Evolutionary conservation across 2,329 filamentous ascomycete genomes (phyloP).

Genomic region (Fusarium concolor): DNA sequence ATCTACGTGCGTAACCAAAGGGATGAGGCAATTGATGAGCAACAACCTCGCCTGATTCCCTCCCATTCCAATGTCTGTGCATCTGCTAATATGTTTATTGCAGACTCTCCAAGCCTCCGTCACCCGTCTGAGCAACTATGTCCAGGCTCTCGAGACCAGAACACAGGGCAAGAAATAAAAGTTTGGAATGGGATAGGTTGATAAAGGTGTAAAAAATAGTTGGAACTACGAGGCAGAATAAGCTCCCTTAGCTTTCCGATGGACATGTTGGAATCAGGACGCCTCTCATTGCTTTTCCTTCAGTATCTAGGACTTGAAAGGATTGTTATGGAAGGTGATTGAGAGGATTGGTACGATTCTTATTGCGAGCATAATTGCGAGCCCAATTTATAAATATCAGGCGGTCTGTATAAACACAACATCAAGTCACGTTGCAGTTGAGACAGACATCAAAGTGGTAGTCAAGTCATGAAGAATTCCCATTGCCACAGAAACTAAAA

Average conservation of each 20-base stretch:
- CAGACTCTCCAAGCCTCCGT: constrained; percentile 90
- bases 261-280: constrained; percentile 26
- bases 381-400: constrained; percentile 5
- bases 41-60: not conserved
- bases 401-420: not conserved
- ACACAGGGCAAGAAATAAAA: constrained; percentile 79
- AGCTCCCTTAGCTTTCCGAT: constrained; percentile 10
- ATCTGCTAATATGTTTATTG: constrained; percentile 7
- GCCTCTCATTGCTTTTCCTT: constrained; percentile 12
- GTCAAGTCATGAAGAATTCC: constrained; percentile 42
- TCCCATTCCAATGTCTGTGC: not conserved
- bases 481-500: constrained; percentile 47
- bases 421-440: not conserved
- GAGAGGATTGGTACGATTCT: constrained; percentile 26
- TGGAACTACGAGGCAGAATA: constrained; percentile 3
- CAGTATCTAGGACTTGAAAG: constrained; percentile 4
- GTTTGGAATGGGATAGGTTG: constrained; percentile 16
- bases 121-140: constrained; percentile 85
- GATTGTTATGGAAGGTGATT: constrained; percentile 10
- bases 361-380: constrained; percentile 27
- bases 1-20: constrained; percentile 80
- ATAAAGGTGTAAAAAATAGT: constrained; percentile 39
- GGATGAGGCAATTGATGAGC: constrained; percentile 11
- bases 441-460: constrained; percentile 16
- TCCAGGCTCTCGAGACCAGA: constrained; percentile 84